Evolutionary conservation across 1,284 basidiomycete genomes (phyloP), one percentile per base, ranked within the genome.

Genomic region (Irpex sp.): DNA sequence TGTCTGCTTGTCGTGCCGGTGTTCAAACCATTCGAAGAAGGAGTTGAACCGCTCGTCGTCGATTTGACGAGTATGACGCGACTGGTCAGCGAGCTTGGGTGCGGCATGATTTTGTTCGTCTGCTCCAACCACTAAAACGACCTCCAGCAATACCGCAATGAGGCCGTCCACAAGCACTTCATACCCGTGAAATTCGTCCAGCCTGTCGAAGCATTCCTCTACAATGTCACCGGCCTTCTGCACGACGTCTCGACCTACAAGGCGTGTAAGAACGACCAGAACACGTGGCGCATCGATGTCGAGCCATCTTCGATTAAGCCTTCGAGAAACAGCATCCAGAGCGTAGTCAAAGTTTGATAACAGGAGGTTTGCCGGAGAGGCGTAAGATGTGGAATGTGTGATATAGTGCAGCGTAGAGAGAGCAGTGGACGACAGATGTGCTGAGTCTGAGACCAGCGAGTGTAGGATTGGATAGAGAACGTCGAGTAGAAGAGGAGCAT

Each of bases 291-390:
- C 91, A 64, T 91, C 88, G 9, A 89, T 77, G 67, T 94, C 93
- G 4, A 97, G 82, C 78, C 90, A 88, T 59, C 88, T 79, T 37
- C 88, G 85, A 9, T 86, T 88, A 15, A 97, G 82, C 34, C 90
- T 85, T 40, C 92, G 88, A 0, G 92, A 93, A 7, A 96, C 89
- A 9, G 90, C 85, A 69, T 97, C 94, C 64, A 98, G 85, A 6
- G 94, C 90, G 71, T 98, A 97, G 77, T 98, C 96, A 68, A 96
- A 96, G 74, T 97, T 96, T 31, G 94, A 90, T 36, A 97, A 82
- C 4, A 98, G 80, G 37, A 97, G 81, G 71, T 94, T 94, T 38
- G 88, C 85, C 0, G 93, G 85, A 1, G 91, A 90, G 5, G 94
- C 93, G 69, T 94, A 96, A 1, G 91, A 93, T 1, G 88, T 85